Evolutionary conservation across 345 rosid species (phyloP), one percentile per base, ranked within the genome.

Genomic region (Angophora floribunda): DNA sequence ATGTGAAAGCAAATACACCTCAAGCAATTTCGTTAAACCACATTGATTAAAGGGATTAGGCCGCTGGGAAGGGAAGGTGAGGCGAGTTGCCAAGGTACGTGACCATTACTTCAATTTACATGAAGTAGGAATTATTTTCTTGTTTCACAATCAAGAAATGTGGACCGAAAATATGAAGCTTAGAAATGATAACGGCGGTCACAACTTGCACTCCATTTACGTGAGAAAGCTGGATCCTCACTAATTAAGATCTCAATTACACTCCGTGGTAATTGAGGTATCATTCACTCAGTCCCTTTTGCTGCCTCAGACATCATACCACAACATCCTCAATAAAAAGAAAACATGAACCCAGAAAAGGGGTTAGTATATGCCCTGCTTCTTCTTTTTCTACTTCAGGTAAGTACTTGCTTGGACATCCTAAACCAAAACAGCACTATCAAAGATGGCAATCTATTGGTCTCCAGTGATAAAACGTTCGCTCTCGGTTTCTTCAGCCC

Each of bases 401-500:
- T 22, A 30, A 65, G 78, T 30, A 65, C 21, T 65, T 4, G 44
- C 85, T 45, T 30, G 28, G 19, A 85, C 86, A 85, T 52, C 45
- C 85, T 79, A 50, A 32, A 9, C 45, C 86, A 85, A 51, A 85
- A 65, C 78, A 30, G 4, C 0, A 30, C 44, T 30, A 4, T 65
- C 21, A 65, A 7, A 36, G 91, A 88, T 21, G 57, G 50, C 15
- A 82, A 88, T 51, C 79, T 86, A 61, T 44, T 92, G 57, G n/a
- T 87, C n/a, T 87, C 88, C 45, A 47, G 55, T 50, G 85, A 22
- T 24, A 89, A 13, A 55, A 88, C 1, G 50, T 90, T 86, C 82
- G 47, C 19, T 49, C 89, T 91, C 13, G 93, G 93, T 11, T 92
- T 91, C 88, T 90, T 92, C 88, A 91, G 90, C 63, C 90, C 86